Conservation (phyloP, 331 rosid genomes). For the Acacia pycnantha region DNA sequence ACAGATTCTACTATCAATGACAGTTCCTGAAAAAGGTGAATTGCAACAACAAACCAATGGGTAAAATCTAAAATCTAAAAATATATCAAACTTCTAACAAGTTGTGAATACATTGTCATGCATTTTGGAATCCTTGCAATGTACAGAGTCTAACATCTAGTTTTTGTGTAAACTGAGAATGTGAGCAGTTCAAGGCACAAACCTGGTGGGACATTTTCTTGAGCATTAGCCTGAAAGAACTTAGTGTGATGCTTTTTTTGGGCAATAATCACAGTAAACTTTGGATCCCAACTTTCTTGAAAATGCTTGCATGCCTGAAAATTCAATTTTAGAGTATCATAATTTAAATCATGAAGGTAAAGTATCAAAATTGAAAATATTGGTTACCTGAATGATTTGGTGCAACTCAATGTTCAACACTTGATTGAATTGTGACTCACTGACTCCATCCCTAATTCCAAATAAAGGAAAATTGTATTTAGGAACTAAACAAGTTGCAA, state of each 20-base stretch:
- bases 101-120: not conserved
- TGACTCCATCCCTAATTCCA: conserved; percentile 43
- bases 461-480: not conserved
- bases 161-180: not conserved
- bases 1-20: conserved; percentile 36
- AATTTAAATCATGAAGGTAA: not conserved
- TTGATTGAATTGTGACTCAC: conserved; percentile 48
- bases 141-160: not conserved
- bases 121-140: not conserved
- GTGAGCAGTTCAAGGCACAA: not conserved
- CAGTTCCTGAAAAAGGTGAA: conserved; percentile 32
- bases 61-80: not conserved
- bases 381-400: conserved; percentile 37
- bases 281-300: conserved; percentile 37
- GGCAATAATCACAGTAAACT: conserved; percentile 41
- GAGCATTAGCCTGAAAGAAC: conserved; percentile 30
- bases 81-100: not conserved
- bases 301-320: conserved; percentile 36
- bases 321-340: not conserved
- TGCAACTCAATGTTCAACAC: conserved; percentile 35
- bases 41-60: not conserved
- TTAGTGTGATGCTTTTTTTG: conserved; percentile 43
- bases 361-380: not conserved
- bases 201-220: conserved; percentile 43
- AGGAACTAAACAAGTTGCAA: not conserved